Evolutionary conservation across 1,139 yeast species (phyloP), one percentile per base, ranked within the genome.

Genomic region (Saccharomyces pastorianus): DNA sequence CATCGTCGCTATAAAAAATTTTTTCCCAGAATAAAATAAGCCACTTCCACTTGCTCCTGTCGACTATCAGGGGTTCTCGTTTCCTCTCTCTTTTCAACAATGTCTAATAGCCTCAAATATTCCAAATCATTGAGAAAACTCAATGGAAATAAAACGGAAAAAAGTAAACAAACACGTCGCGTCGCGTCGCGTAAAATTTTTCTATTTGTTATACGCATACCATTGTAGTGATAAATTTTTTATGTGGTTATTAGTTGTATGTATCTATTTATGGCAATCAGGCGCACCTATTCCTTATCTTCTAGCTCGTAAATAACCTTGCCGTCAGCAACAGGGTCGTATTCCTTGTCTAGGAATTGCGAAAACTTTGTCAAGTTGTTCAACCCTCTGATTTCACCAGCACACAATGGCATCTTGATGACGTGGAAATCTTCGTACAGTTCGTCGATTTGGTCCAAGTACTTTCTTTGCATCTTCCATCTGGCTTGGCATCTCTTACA

Each of bases 391-490:
- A 93, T 93, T 73, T 93, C 99, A 60, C 86, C 82, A 48, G 97
- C 96, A 62, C 95, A 81, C 67, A 91, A 82, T 7, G 99, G 99
- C 83, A 93, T 87, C 73, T 89, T 90, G 29, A 93, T 95, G 63
- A 93, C 79, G 68, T 93, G 97, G 76, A 93, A 93, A 72, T 93
- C 98, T 68, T 86, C 95, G 67, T 93, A 93, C 58, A 93, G 78
- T 71, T 93, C 99, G 61, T 80, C 87, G 84, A 93, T 91, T 75
- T 93, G 98, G 66, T 86, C 95, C 67, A 91, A 78, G 68, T 93
- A 93, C 73, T 93, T 93, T 73, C 80, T 85, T 74, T 93, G 99
- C 96, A 93, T 90, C 74, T 88, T 87, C 84, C 95, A 84, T 73
- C 99, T 86, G 14, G 96, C 82, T 59, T 80, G 85, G 73, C 99